Evolutionary conservation across 331 rosid species (phyloP), one percentile per base, ranked within the genome.

Genomic region (Saraca asoca): DNA sequence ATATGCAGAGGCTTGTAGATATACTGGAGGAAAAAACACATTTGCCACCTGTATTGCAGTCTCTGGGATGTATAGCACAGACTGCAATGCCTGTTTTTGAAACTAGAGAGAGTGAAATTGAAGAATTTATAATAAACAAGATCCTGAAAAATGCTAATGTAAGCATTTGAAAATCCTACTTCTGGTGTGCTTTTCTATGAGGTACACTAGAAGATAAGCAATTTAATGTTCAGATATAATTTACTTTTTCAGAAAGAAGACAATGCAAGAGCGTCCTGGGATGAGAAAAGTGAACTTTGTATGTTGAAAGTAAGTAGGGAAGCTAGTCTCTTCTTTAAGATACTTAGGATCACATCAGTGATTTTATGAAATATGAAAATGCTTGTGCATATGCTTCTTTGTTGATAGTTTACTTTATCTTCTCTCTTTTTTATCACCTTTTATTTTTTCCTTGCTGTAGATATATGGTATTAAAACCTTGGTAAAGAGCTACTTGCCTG

Each of bases 31-130:
- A 90, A 71, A 85, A 77, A 81, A 66, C 83, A 52, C 89, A 90
- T 71, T 82, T 94, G 59, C 97, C 99, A 77, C 85, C 95, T 37
- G 88, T 94, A 56, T 91, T 94, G 17, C 99, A 94, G 76, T 94
- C 99, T 38, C 76, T 94, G 62, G 99, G 99, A 70, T 94, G 99
- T 62, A 90, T 90, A 73, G 99, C 99, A 6, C 82, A 94, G 88
- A 86, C 87, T 39, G 97, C 99, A 51, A 94, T 94, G 96, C 89
- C 99, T 62, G 85, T 94, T 75, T 94, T 86, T 59, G 99, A 88
- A 83, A 94, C 99, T 56, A 88, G 99, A 81, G 96, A 83, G 81
- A 79, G 70, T 64, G 97, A 94, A 80, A 77, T 94, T 65, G 79
- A 77, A 81, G 88, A 88, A 60, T 94, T 86, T 74, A 87, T 94